Conservation (phyloP, 2,329 filamentous ascomycete species). For the Ophiostoma tasmaniense region DNA sequence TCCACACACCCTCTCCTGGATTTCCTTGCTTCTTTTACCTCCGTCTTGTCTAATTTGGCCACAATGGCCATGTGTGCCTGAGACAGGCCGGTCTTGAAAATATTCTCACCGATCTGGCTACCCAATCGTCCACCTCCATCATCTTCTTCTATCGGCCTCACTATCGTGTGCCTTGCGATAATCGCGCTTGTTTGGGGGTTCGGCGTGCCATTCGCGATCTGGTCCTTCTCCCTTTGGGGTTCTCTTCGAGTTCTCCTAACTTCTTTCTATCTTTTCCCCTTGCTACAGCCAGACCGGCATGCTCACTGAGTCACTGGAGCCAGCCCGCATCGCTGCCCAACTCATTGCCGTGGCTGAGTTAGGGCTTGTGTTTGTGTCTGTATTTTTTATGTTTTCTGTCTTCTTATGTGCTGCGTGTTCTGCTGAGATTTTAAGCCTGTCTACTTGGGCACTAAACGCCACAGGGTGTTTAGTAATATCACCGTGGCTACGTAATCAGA, state of each 20-base stretch:
- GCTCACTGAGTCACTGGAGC: constrained; percentile 24
- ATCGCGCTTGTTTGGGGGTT: not conserved
- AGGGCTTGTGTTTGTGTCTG: not conserved
- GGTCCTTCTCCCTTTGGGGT: not conserved
- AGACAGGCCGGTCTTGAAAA: not conserved
- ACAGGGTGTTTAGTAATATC: not conserved
- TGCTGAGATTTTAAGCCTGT: not conserved
- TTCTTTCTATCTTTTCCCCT: not conserved
- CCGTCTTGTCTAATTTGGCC: not conserved
- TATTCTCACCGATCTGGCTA: not conserved
- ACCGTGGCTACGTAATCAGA: not conserved
- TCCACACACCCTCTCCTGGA: not conserved
- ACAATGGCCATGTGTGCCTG: not conserved
- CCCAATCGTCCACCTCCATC: not conserved
- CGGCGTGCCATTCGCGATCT: not conserved
- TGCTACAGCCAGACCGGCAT: constrained; percentile 23
- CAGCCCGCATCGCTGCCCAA: constrained; percentile 17
- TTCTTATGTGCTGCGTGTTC: not conserved
- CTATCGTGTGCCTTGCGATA: not conserved
- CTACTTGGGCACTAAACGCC: not conserved
- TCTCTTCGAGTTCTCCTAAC: no score
- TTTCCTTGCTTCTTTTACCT: no score
- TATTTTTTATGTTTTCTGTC: not conserved
- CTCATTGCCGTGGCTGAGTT: not conserved
- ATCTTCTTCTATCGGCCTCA: not conserved